phyloP scores from a whole-genome alignment of 2,329 filamentous ascomycete genomes.

The Aspergillus felis region DNA sequence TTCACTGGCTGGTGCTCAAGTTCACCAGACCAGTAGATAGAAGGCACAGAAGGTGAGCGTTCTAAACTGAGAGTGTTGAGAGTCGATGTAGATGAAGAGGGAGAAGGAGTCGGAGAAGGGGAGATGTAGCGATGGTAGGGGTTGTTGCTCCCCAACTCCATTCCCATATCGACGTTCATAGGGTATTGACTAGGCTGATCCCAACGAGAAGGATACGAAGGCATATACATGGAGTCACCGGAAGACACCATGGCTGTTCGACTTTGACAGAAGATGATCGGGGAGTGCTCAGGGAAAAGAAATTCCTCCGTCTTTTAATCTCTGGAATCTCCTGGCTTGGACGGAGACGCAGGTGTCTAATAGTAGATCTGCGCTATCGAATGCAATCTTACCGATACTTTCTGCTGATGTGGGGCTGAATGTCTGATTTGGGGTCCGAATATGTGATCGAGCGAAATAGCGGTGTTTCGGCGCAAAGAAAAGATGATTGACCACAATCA shows the following conservation, averaged over 20 bases:
- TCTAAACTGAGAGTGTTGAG: constrained; percentile 13
- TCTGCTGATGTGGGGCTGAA: constrained; percentile 10
- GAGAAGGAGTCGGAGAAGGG: constrained; percentile 14
- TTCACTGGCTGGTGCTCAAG: constrained; percentile 25
- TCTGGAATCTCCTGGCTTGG: not conserved
- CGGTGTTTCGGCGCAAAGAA: not conserved
- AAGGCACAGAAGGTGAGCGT: constrained; percentile 21
- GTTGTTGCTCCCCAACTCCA: constrained; percentile 19
- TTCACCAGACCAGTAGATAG: constrained; percentile 20
- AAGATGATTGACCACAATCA: not conserved
- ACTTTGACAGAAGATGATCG: constrained; percentile 5
- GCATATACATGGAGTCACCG: constrained; percentile 21
- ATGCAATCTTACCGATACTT: constrained; percentile 3
- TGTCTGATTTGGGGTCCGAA: constrained; percentile 1
- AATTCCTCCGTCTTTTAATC: not conserved
- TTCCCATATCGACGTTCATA: constrained; percentile 9
- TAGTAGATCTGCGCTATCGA: constrained; percentile 15
- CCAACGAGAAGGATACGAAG: constrained; percentile 12
- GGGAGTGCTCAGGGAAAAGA: not conserved
- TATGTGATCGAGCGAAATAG: constrained; percentile 1
- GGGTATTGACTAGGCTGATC: constrained; percentile 18
- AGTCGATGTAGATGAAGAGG: not conserved
- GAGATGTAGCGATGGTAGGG: constrained; percentile 27
- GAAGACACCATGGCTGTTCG: constrained; percentile 10
- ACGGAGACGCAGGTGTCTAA: constrained; percentile 15